phyloP scores from a whole-genome alignment of 805 yeast species.

The Millerozyma acaciae region DNA sequence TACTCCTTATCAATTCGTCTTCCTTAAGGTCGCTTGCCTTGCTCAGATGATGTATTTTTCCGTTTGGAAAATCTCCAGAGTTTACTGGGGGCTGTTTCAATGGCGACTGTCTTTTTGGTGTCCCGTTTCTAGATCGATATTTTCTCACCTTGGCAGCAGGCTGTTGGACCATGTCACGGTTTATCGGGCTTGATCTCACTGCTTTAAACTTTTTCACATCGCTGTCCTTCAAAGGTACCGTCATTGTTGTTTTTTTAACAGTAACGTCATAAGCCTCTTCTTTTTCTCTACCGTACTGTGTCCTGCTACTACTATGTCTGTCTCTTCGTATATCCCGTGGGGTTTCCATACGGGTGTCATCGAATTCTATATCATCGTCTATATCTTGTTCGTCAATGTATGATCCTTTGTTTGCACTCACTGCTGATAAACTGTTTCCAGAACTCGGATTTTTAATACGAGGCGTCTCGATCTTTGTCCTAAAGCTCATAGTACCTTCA shows the following conservation, averaged over 20 bases:
- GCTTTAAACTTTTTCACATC: not conserved
- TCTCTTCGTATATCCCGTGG: constrained; percentile 1
- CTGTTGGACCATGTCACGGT: too few relatives aligned
- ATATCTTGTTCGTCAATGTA: too few relatives aligned
- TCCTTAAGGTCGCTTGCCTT: constrained; percentile 2
- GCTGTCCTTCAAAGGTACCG: constrained; percentile 11
- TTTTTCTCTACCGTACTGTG: not conserved
- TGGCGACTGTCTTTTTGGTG: constrained; percentile 16
- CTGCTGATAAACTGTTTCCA: too few relatives aligned
- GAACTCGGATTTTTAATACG: too few relatives aligned
- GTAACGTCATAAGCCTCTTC: too few relatives aligned
- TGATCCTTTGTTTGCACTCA: too few relatives aligned
- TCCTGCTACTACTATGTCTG: not conserved
- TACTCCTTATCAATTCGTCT: constrained; percentile 12
- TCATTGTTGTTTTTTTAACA: constrained; percentile 7
- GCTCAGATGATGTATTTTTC: too few relatives aligned
- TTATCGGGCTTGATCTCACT: too few relatives aligned
- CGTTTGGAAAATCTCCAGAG: constrained; percentile 4
- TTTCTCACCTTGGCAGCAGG: constrained; percentile 4
- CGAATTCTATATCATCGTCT: constrained; percentile 27
- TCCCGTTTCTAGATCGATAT: constrained; percentile 14
- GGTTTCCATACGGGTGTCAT: constrained; percentile 24
- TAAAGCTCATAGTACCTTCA: too few relatives aligned
- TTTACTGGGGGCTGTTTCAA: constrained; percentile 9
- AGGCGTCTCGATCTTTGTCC: too few relatives aligned